Conservation (phyloP, 257 asterid species). For the Scutellaria minor region DNA sequence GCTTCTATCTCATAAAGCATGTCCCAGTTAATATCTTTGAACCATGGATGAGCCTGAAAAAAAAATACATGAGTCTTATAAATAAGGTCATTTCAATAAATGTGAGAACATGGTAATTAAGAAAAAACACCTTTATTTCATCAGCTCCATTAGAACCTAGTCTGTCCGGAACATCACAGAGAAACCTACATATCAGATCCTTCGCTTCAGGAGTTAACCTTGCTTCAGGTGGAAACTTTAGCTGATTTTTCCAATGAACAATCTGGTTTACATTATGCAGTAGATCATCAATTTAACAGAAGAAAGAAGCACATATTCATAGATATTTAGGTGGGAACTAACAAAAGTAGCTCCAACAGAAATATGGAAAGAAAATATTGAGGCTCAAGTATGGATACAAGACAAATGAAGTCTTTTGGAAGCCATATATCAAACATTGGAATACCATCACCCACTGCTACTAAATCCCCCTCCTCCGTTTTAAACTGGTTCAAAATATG, state of each 20-base stretch:
- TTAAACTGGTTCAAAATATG: too few species aligned
- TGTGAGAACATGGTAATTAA: slow-evolving; percentile 7
- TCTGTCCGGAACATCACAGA: slow-evolving; percentile 65
- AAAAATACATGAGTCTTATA: neutral
- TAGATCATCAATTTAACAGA: neutral
- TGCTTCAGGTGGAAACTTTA: slow-evolving; percentile 66
- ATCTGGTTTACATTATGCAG: slow-evolving; percentile 48
- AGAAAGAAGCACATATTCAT: slow-evolving; percentile 8
- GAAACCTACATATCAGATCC: slow-evolving; percentile 67
- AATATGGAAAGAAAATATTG: neutral
- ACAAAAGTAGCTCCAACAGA: slow-evolving; percentile 15
- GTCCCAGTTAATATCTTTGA: slow-evolving; percentile 74
- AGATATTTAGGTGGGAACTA: too few species aligned
- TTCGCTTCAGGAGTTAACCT: slow-evolving; percentile 72
- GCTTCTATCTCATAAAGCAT: slow-evolving; percentile 76
- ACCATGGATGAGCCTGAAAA: slow-evolving; percentile 85
- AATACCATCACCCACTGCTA: too few species aligned
- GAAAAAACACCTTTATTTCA: slow-evolving; percentile 65
- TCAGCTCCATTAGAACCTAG: slow-evolving; percentile 78
- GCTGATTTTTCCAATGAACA: slow-evolving; percentile 73
- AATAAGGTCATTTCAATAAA: neutral
- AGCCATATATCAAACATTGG: too few species aligned
- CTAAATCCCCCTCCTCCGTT: too few species aligned
- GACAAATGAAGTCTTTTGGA: too few species aligned
- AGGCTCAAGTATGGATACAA: neutral